Evolutionary conservation across 2,329 filamentous ascomycete genomes (phyloP).

Genomic region (Xylaria arbuscula): DNA sequence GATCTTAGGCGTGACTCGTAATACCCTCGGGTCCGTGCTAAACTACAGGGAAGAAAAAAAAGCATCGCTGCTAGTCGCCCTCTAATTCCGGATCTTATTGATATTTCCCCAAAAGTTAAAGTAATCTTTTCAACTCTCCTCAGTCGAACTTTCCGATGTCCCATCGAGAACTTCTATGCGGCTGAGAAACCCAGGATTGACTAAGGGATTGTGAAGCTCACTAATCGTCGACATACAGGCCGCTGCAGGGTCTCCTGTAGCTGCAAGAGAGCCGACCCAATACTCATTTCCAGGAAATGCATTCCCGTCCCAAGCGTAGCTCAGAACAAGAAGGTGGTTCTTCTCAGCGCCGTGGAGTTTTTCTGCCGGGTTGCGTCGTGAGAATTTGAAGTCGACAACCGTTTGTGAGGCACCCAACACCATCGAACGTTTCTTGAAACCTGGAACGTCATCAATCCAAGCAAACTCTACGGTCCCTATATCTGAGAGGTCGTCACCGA

Average conservation of each 20-base stretch:
- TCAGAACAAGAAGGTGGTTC: slow-evolving; percentile 47
- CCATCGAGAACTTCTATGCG: slow-evolving; percentile 41
- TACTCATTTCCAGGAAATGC: slow-evolving; percentile 51
- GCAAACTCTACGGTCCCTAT: slow-evolving; percentile 46
- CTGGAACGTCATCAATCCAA: slow-evolving; percentile 36
- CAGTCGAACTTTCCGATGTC: background rate
- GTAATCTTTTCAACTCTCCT: background rate
- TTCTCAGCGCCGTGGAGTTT: slow-evolving; percentile 38
- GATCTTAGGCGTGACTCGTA: too few relatives aligned
- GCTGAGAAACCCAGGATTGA: slow-evolving; percentile 46
- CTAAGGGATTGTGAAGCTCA: slow-evolving; percentile 50
- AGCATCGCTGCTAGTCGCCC: background rate
- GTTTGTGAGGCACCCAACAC: slow-evolving; percentile 3
- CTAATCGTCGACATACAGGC: slow-evolving; percentile 51
- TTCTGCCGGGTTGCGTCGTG: slow-evolving; percentile 44
- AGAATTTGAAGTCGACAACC: slow-evolving; percentile 42
- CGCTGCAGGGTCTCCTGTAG: slow-evolving; percentile 50
- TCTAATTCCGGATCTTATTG: too few relatives aligned
- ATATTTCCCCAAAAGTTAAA: background rate
- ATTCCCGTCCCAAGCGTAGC: slow-evolving; percentile 52
- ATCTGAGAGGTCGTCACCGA: slow-evolving; percentile 29
- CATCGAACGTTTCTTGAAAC: slow-evolving; percentile 24
- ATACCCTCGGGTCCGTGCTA: too few relatives aligned
- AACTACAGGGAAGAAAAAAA: too few relatives aligned
- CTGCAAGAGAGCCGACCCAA: slow-evolving; percentile 42